Evolutionary conservation across 1,284 basidiomycete genomes (phyloP), one percentile per base, ranked within the genome.

Genomic region (Meripilus lineatus): DNA sequence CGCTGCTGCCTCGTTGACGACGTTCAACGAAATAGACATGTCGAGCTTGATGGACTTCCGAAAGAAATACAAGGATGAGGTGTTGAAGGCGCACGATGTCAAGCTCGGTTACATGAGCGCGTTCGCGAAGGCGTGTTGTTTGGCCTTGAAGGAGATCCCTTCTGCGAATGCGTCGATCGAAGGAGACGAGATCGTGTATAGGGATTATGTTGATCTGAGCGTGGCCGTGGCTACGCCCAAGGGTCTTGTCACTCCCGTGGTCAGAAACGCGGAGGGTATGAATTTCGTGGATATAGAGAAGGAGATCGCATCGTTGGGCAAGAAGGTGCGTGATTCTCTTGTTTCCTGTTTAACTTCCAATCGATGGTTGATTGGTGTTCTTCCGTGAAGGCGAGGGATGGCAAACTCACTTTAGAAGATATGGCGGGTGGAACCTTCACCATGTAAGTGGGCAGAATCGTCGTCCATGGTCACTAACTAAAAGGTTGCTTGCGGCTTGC

Each of bases 1-100:
- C 67, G 82, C 93, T 11, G 96, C 95, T 8, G 95, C 95, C 37
- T 93, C 93, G 47, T 71, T 99, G 52, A 99, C 96, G 42, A 99
- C 95, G 35, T 99, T 99, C 79, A 98, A 99, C 73, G 95, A 99
- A 72, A 93, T 99, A 63, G 95, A 99, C 74, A 99, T 99, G 95
- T 93, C 90, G 36, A 85, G 86, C 37, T 71, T 98, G 50, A 90
- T 98, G 75, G 86, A 89, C 42, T 86, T 99, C 84, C 87, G 96
- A 58, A 84, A 86, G 62, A 84, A 89, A 61, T 95, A 95, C 83
- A 99, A 99, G 78, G 93, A 98, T 55, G 75, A 81, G 45, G 74
- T 98, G 40, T 74, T 94, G 45, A 97, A 99, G 70, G 81, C 87
- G 62, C 88, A 94, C 57, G 94, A 93, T 39, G 85, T 98, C 67